Base-by-base conservation (phyloP, 768 basidiomycete genomes). In the Dioszegia hungarica region DNA sequence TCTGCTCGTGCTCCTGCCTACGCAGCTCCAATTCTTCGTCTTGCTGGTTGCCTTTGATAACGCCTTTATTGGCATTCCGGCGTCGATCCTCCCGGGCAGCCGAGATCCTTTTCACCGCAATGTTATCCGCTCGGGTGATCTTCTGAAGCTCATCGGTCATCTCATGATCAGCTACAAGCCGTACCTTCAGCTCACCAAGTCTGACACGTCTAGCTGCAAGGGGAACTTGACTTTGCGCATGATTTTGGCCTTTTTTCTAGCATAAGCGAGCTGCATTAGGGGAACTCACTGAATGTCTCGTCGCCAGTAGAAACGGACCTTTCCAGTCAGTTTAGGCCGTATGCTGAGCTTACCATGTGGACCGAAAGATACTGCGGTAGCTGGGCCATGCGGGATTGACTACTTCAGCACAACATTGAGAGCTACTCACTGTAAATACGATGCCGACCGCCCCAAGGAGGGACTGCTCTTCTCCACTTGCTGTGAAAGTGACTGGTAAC, bases 141-240 rank as follows among this genome's bases (percentile, higher is more conserved):
- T 75, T 79, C 61, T 85, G 84, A 12, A 95, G 81, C 38, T 89
- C 90, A 43, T 89, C 86, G 0, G 89, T 88, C 33, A 81, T 63
- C 74, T 75, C 43, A 37, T 25, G 20, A 34, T 45, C 19, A 39
- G 40, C n/a, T 45, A 27, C 14, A 5, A 17, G 10, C 17, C 22
- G 10, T 37, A 24, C 15, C 20, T 3, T 1, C n/a, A n/a, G 58
- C 68, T 58, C 25, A 75, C 83, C 36, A 95, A 79, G 53, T 94
- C 91, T 36, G 87, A 71, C 0, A 86, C 88, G 67, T 97, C 93
- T 54, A 90, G 85, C 63, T 94, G 90, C 39, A 84, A 81, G 0
- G 88, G 85, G 76, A 97, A 97, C 77, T 91, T 95, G 59, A 99
- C 92, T 80, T 86, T 88, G 39, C 77, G 76, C 94, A 99, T 91